Conservation (phyloP, 108 stramenopile species). For the Nitzschia sp. region DNA sequence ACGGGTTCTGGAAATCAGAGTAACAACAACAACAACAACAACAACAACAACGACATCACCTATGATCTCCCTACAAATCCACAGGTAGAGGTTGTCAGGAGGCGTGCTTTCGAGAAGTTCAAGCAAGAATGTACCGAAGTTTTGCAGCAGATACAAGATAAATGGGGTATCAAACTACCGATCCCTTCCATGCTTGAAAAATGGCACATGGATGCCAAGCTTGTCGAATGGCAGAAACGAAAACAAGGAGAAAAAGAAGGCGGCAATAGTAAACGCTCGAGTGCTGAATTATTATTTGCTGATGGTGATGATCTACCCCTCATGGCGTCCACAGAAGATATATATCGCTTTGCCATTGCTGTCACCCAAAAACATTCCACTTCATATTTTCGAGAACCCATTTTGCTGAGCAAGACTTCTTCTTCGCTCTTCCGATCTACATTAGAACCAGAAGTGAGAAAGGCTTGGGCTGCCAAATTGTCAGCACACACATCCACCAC, state of each 20-base stretch:
- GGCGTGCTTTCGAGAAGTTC: slow-evolving; percentile 73
- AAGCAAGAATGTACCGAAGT: slow-evolving; percentile 49
- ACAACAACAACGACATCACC: neutral
- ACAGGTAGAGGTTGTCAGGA: slow-evolving; percentile 64
- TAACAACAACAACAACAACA: neutral
- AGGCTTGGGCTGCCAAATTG: slow-evolving; percentile 9
- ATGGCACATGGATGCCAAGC: slow-evolving; percentile 56
- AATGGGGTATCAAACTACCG: slow-evolving; percentile 35
- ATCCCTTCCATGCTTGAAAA: slow-evolving; percentile 63
- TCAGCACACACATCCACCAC: neutral
- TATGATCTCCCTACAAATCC: slow-evolving; percentile 48
- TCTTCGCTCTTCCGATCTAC: slow-evolving; percentile 8
- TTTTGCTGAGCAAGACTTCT: slow-evolving; percentile 18
- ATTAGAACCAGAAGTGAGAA: slow-evolving; percentile 18
- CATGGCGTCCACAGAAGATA: slow-evolving; percentile 17
- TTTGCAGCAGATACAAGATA: slow-evolving; percentile 26
- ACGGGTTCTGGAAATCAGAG: too few species aligned
- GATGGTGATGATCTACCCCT: neutral
- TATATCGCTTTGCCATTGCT: neutral
- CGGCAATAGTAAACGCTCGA: neutral
- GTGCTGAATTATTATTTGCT: too few species aligned
- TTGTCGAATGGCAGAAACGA: slow-evolving; percentile 18
- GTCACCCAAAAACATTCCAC: too few species aligned
- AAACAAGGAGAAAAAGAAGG: neutral
- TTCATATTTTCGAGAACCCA: slow-evolving; percentile 19